Percentiles rank a stretch among this genome's conserved stretches.
Conservation (phyloP, 2,329 filamentous ascomycete genomes). For the Magnaporthiopsis rhizophila region DNA sequence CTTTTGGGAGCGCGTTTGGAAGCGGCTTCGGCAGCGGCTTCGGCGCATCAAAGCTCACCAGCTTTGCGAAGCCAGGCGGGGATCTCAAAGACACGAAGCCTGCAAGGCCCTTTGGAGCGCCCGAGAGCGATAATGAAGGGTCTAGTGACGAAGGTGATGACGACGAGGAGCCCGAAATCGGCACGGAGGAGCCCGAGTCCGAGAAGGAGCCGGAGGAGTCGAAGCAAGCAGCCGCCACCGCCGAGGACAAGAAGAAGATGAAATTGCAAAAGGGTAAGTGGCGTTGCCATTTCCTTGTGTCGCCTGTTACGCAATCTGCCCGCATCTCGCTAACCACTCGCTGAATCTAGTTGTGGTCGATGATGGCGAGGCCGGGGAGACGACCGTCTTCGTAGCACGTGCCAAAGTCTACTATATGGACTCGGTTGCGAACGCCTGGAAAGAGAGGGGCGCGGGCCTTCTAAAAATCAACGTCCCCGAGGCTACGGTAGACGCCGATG, state of each 20-base stretch:
- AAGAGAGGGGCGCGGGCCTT: slow-evolving; percentile 77
- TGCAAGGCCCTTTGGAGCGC: slow-evolving; percentile 68
- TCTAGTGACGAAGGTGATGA: slow-evolving; percentile 32
- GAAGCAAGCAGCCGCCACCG: slow-evolving; percentile 30
- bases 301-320: neutral
- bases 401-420: slow-evolving; percentile 81
- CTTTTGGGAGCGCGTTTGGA: slow-evolving; percentile 38
- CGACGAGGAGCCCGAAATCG: slow-evolving; percentile 16
- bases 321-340: slow-evolving; percentile 18
- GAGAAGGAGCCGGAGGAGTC: slow-evolving; percentile 37
- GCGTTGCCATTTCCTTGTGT: neutral
- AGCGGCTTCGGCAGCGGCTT: slow-evolving; percentile 35
- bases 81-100: slow-evolving; percentile 47
- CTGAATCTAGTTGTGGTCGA: slow-evolving; percentile 58
- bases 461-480: slow-evolving; percentile 75
- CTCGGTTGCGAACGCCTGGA: slow-evolving; percentile 65
- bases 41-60: slow-evolving; percentile 43
- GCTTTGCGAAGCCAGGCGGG: slow-evolving; percentile 60
- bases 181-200: slow-evolving; percentile 33
- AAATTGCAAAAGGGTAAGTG: slow-evolving; percentile 62
- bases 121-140: slow-evolving; percentile 56
- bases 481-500: slow-evolving; percentile 46
- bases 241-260: slow-evolving; percentile 56
- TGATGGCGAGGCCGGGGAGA: slow-evolving; percentile 80
- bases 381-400: slow-evolving; percentile 64